Base-by-base conservation (phyloP, 1,139 yeast genomes). In the Sugiyamaella xylanicola region DNA sequence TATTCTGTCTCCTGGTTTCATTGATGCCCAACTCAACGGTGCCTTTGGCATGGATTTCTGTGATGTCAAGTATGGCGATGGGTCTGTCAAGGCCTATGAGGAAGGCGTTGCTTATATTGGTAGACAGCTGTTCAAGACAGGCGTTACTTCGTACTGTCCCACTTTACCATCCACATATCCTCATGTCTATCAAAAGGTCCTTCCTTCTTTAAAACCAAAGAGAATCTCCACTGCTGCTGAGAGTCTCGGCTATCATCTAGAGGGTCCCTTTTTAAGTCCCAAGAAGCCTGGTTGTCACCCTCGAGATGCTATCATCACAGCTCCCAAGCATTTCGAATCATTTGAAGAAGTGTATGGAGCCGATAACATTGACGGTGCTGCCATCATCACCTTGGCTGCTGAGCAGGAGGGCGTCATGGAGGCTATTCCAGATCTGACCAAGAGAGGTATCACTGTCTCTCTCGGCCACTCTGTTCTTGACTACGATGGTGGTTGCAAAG, bases 241-340 rank as follows among this genome's bases (percentile, higher is more conserved):
- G 64, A 77, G 81, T 4, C 71, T 83, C 53, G 87, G 87, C 2
- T 84, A 84, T n/a, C 87, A 83, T 63, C 69, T 81, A 50, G 87
- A 83, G 63, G 87, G 87, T 7, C 87, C 87, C 2, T 82, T 83
- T 65, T 77, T 83, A 58, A 80, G 77, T 59, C 70, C 75, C 48
- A 65, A 74, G 56, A 83, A 83, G 69, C 83, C 82, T 60, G 87
- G 87, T 0, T 83, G 86, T 64, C 87, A 83, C 64, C 85, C 85
- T 2, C 75, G 74, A 21, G 83, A 80, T 59, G 80, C 85, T n/a
- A 74, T 83, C 59, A 78, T 74, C 37, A 76, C 74, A 55, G 83
- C 83, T 17, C 71, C 73, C 46, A 73, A 75, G 8, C 78, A 78
- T 13, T 65, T 68, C 43, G 59, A 69, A 8, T 69, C 75, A 55